Base-by-base conservation (phyloP, 192 early-diverging fungal genomes). In the Coemansia sp. region DNA sequence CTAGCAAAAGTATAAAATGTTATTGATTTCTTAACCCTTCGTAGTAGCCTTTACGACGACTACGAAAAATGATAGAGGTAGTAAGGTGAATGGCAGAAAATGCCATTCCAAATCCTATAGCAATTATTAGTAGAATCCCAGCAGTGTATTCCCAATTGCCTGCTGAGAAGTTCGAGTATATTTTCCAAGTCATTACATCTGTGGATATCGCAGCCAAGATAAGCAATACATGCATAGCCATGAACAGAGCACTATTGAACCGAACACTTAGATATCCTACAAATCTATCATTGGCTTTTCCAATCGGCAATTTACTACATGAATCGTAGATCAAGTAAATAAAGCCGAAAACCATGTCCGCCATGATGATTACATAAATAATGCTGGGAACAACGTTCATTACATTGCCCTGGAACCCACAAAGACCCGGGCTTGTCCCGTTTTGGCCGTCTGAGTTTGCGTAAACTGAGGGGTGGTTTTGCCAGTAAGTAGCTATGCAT, bases 321-420 rank as follows among this genome's bases (percentile, higher is more conserved):
- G 30, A 30, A 30, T 30, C 30, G 30, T 30, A 30, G 30, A 30
- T 30, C 30, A 30, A 30, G 3, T 30, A 30, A 30, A 30, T 30
- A 3, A 30, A 30, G 30, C 30, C 30, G 30, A 30, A 53, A 15
- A 24, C 26, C 51, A 53, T 10, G 9, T 26, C 23, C 51, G 30
- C 30, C 1, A 30, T 2, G 30, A 30, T 30, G 30, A 30, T 30
- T 30, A 30, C 30, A 26, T 53, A 53, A 6, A 53, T 26, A 14
- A 53, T 53, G 9, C 24, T 26, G 6, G 51, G 23, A 10, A 53
- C 51, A 12, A 15, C 5, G 51, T 26, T 26, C 51, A 53, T 53
- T 53, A 53, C 26, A 14, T 53, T 53, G 51, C 51, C 51, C 51
- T 53, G 51, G 23, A 53, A 53, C 9, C 51, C 51, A 21, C 51